Evolutionary conservation across 495 filamentous ascomycete species (phyloP).

Genomic region (Penicillium antarcticum): DNA sequence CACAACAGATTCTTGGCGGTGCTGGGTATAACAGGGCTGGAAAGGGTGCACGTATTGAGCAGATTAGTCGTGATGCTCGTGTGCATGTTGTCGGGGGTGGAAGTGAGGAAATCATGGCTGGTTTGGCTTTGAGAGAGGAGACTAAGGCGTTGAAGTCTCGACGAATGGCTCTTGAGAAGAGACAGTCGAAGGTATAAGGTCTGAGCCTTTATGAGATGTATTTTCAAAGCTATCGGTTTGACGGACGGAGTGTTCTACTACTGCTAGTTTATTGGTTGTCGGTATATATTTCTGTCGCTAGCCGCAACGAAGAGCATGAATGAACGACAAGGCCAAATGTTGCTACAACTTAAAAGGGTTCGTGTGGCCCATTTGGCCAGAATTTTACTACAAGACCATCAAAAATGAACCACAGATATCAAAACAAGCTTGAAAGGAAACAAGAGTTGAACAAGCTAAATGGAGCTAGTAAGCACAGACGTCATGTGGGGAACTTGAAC

Average conservation of each 20-base stretch:
- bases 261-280: no score
- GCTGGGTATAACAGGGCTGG: constrained; percentile 53
- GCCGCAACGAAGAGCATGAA: no score
- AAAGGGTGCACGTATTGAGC: constrained; percentile 50
- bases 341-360: no score
- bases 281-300: no score
- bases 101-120: constrained; percentile 55
- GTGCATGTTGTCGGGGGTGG: constrained; percentile 59
- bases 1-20: constrained; percentile 60
- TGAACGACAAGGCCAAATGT: no score
- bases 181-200: constrained; percentile 29
- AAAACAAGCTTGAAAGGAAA: no score
- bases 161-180: constrained; percentile 29
- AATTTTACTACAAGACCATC: no score
- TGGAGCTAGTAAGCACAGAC: not conserved
- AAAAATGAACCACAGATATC: no score
- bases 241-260: no score
- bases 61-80: constrained; percentile 54
- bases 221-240: no score
- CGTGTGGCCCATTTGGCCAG: no score
- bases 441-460: not conserved
- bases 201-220: no score
- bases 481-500: constrained; percentile 9
- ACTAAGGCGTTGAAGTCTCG: constrained; percentile 36
- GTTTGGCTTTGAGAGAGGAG: constrained; percentile 47